These are phyloP conservation scores for Sporothrix variecibatus DNA, from an alignment of 2,329 filamentous ascomycete genomes.

Conservation along the genomic window DNA sequence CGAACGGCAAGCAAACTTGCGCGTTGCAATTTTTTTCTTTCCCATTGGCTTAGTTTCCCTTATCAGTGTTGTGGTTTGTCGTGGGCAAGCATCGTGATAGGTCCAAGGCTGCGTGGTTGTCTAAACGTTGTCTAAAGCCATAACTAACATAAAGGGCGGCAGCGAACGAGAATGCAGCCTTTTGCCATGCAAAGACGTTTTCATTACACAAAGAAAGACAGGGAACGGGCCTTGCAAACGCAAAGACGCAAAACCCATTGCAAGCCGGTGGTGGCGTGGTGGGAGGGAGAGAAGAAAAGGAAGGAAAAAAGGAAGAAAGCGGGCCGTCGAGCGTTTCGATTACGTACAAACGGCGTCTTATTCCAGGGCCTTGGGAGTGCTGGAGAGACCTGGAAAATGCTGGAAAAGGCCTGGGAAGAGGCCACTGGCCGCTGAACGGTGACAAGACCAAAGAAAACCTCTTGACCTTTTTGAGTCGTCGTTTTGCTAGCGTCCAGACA, in stretches of 20 bases:
- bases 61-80: slow-evolving; percentile 21
- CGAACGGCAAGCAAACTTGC: not conserved
- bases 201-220: slow-evolving; percentile 26
- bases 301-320: slow-evolving; percentile 1
- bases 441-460: not conserved
- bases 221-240: not conserved
- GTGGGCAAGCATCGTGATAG: slow-evolving; percentile 28
- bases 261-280: slow-evolving; percentile 18
- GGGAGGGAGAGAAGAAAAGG: not conserved
- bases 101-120: slow-evolving; percentile 29
- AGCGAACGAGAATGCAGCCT: slow-evolving; percentile 25
- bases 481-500: not conserved
- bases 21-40: not conserved
- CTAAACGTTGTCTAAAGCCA: slow-evolving; percentile 31
- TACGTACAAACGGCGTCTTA: slow-evolving; percentile 24
- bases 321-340: slow-evolving; percentile 20
- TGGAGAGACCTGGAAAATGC: not conserved
- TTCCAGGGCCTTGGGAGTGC: not conserved
- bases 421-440: not conserved
- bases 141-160: slow-evolving; percentile 28
- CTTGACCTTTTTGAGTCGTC: not conserved
- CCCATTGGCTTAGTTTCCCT: not conserved
- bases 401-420: not conserved
- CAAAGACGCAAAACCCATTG: not conserved
- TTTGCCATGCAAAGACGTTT: slow-evolving; percentile 7